Conservation (phyloP, 2,329 filamentous ascomycete species). For the Trichophyton rubrum region DNA sequence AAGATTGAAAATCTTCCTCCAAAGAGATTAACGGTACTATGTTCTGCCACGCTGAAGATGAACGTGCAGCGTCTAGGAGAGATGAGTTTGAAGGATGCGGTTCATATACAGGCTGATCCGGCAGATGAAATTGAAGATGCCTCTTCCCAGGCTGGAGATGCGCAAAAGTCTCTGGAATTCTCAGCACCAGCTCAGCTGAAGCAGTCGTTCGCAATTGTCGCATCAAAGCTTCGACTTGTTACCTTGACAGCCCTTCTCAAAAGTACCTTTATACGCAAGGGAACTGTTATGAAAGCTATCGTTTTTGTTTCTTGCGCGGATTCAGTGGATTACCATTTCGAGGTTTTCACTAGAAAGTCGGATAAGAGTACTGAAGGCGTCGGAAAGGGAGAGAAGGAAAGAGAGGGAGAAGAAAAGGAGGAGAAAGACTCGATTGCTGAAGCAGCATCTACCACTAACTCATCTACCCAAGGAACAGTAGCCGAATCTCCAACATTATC, state of each 20-base stretch:
- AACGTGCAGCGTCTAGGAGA: constrained; percentile 88
- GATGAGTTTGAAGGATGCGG: constrained; percentile 85
- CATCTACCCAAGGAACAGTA: constrained; percentile 29
- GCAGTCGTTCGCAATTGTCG: constrained; percentile 76
- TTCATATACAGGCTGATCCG: constrained; percentile 64
- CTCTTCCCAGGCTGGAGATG: constrained; percentile 33
- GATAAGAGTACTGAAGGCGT: constrained; percentile 3
- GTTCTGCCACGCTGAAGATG: constrained; percentile 96
- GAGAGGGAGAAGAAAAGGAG: not conserved
- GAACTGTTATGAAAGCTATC: constrained; percentile 91
- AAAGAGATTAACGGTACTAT: constrained; percentile 71
- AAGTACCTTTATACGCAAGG: constrained; percentile 73
- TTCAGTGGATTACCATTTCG: constrained; percentile 92
- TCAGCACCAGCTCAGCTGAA: constrained; percentile 84
- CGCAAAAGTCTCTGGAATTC: constrained; percentile 47
- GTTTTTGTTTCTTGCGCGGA: constrained; percentile 95
- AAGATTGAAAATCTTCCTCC: constrained; percentile 56
- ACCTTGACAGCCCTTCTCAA: constrained; percentile 75
- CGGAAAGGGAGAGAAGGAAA: constrained; percentile 15
- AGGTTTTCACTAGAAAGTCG: constrained; percentile 51
- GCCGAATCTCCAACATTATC: constrained; percentile 59
- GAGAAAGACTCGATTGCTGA: not conserved
- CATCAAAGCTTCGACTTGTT: constrained; percentile 81
- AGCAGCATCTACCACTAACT: not conserved
- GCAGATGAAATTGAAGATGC: constrained; percentile 42